Evolutionary conservation across 2,329 filamentous ascomycete genomes (phyloP).

Genomic region (Grosmannia penicillata): DNA sequence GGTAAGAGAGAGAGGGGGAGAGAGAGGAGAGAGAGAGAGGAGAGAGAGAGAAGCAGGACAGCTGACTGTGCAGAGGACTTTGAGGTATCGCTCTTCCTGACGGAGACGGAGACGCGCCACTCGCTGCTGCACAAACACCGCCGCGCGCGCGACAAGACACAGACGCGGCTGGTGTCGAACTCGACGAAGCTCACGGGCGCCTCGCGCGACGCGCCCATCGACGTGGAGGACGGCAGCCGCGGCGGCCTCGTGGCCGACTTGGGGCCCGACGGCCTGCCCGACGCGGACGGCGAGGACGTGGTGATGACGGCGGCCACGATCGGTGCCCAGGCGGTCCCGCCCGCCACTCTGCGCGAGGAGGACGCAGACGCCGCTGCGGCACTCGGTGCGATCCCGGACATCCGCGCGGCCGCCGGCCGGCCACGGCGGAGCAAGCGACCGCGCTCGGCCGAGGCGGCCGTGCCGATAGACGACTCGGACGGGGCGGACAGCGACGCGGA

Average conservation of each 20-base stretch:
- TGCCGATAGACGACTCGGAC: constrained; percentile 17
- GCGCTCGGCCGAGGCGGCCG: constrained; percentile 15
- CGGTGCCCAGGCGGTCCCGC: background rate
- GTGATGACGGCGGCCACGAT: constrained; percentile 19
- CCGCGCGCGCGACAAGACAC: constrained; percentile 46
- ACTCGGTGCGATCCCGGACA: constrained; percentile 7
- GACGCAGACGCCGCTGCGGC: constrained; percentile 2
- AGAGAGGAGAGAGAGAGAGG: background rate
- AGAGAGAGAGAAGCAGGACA: background rate
- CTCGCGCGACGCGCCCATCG: constrained; percentile 36
- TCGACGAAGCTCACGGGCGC: constrained; percentile 45
- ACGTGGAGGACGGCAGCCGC: constrained; percentile 26
- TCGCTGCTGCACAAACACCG: constrained; percentile 79
- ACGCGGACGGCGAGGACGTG: constrained; percentile 49
- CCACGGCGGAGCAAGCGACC: constrained; percentile 17
- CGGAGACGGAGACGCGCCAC: constrained; percentile 71
- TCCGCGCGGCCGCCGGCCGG: background rate
- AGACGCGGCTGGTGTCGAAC: constrained; percentile 42
- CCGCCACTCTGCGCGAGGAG: constrained; percentile 30
- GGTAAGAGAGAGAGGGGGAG: constrained; percentile 33
- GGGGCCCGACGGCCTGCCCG: constrained; percentile 21
- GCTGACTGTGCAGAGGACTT: constrained; percentile 57
- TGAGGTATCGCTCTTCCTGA: constrained; percentile 87
- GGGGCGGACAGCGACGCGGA: constrained; percentile 15
- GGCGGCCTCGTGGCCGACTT: constrained; percentile 1